Evolutionary conservation across 2,329 filamentous ascomycete genomes (phyloP).

Genomic region (Amauroascus niger): DNA sequence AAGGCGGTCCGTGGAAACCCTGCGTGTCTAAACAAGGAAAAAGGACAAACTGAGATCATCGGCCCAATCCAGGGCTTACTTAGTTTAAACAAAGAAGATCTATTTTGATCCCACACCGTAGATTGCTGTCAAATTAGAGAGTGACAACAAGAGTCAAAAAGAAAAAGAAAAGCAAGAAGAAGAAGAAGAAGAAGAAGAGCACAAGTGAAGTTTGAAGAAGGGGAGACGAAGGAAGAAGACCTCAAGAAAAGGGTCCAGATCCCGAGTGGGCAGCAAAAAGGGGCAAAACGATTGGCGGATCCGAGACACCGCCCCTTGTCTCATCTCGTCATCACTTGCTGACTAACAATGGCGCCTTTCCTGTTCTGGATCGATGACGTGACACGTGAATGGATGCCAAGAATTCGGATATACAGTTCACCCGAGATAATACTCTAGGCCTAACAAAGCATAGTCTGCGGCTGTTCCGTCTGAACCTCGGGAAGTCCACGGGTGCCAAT

Average conservation of each 20-base stretch:
- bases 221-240: too few species aligned
- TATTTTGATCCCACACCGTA: background rate
- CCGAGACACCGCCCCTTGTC: background rate
- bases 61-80: background rate
- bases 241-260: too few species aligned
- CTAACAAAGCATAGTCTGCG: background rate
- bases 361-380: background rate
- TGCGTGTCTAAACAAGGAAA: background rate
- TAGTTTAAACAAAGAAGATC: background rate
- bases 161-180: background rate
- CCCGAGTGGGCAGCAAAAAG: background rate
- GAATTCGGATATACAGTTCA: background rate
- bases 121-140: too few species aligned
- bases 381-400: background rate
- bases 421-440: background rate
- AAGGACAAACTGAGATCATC: background rate
- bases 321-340: constrained; percentile 8
- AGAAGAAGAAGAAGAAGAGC: too few species aligned
- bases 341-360: constrained; percentile 3
- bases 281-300: background rate
- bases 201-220: too few species aligned
- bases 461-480: background rate
- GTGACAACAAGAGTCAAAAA: too few species aligned
- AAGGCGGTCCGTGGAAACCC: background rate
- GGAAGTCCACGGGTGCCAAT: background rate